phyloP scores from a whole-genome alignment of 1,284 basidiomycete species.

The Rhodotorula sp. region DNA sequence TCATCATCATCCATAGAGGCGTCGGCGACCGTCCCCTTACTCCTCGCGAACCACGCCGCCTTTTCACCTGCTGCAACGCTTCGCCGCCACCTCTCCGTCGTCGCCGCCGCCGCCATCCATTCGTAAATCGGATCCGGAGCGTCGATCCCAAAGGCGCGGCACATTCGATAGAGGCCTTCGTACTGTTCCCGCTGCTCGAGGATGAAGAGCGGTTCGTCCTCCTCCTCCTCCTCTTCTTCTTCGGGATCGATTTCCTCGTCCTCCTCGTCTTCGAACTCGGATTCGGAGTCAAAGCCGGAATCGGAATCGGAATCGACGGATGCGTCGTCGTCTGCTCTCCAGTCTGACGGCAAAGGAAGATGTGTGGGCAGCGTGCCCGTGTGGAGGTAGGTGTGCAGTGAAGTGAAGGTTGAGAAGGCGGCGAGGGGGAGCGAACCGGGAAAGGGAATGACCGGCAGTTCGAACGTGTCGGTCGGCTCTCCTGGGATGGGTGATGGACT shows the following conservation, averaged over 20 bases:
- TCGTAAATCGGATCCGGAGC: too few species aligned
- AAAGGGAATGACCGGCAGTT: conserved; percentile 6
- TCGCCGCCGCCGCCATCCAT: background rate
- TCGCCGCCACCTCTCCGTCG: too few species aligned
- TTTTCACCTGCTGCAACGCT: too few species aligned
- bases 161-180: background rate
- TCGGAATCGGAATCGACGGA: too few species aligned
- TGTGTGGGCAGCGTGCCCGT: background rate
- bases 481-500: background rate
- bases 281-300: background rate
- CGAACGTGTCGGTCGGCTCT: background rate
- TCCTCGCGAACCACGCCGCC: too few species aligned
- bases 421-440: background rate
- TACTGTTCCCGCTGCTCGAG: background rate
- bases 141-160: background rate
- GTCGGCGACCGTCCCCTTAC: too few species aligned
- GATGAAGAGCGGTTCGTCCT: background rate
- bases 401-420: background rate
- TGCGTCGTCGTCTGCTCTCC: background rate
- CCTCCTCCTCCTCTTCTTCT: too few species aligned
- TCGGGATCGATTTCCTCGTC: background rate
- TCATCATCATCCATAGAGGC: too few species aligned
- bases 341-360: background rate
- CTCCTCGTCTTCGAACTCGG: background rate
- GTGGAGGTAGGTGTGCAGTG: conserved; percentile 21